phyloP scores from a whole-genome alignment of 2,329 filamentous ascomycete genomes.

The Ophiostoma ips region DNA sequence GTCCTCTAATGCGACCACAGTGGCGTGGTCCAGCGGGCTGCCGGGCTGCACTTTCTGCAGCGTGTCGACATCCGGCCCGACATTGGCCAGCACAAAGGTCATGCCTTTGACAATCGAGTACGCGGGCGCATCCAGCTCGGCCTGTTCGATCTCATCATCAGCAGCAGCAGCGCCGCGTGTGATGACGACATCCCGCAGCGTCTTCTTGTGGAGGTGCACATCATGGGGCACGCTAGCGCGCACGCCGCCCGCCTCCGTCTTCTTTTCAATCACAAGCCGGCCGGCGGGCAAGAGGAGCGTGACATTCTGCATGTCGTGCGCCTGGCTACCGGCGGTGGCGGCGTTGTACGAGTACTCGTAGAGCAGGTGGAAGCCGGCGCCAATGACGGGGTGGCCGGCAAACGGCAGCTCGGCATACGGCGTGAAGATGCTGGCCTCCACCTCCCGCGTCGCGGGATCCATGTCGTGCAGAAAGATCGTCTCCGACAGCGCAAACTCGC shows the following conservation, averaged over 20 bases:
- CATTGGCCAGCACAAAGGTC: conserved; percentile 49
- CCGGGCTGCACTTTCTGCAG: conserved; percentile 45
- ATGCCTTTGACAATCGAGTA: conserved; percentile 60
- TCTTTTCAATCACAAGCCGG: background rate
- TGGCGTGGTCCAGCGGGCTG: conserved; percentile 7
- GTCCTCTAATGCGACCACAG: conserved; percentile 28
- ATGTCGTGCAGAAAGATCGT: conserved; percentile 46
- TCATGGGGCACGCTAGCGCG: conserved; percentile 54
- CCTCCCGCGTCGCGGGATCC: conserved; percentile 16
- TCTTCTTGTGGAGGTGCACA: conserved; percentile 42
- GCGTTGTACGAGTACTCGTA: no score
- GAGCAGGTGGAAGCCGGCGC: conserved; percentile 36
- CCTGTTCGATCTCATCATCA: conserved; percentile 20
- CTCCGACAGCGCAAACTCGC: conserved; percentile 51
- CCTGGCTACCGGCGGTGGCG: background rate
- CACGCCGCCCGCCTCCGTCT: conserved; percentile 21
- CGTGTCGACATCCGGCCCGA: conserved; percentile 16
- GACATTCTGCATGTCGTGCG: background rate
- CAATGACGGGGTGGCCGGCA: conserved; percentile 49
- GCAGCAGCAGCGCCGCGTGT: conserved; percentile 16
- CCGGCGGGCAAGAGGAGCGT: background rate
- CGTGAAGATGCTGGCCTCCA: conserved; percentile 46
- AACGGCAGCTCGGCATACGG: conserved; percentile 40
- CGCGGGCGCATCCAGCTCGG: conserved; percentile 30
- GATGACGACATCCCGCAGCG: conserved; percentile 19